Evolutionary conservation across 2,329 filamentous ascomycete genomes (phyloP).

Genomic region (Rutstroemia sp.): DNA sequence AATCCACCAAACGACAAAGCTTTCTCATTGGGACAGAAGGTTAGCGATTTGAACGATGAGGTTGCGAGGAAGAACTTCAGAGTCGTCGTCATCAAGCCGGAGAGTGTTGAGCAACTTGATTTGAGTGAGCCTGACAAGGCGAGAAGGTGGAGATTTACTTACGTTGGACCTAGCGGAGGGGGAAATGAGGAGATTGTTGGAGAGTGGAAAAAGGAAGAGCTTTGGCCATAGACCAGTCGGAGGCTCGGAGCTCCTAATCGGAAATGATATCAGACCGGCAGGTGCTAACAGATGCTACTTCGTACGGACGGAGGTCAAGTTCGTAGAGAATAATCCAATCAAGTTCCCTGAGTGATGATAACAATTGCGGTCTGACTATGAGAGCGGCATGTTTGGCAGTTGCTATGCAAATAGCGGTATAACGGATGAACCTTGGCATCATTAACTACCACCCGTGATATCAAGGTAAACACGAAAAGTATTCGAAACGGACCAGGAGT

Average conservation of each 20-base stretch:
- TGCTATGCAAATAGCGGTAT: background rate
- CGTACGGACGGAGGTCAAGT: no score
- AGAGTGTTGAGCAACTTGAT: constrained; percentile 58
- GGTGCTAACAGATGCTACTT: background rate
- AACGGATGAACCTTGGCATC: background rate
- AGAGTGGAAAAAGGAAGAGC: constrained; percentile 40
- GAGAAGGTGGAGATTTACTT: constrained; percentile 51
- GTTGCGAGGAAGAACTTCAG: constrained; percentile 60
- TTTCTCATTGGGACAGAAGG: constrained; percentile 50
- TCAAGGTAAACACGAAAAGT: no score
- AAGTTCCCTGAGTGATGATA: background rate
- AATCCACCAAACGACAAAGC: constrained; percentile 38
- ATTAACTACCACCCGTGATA: no score
- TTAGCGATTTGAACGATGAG: constrained; percentile 53
- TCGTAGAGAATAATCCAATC: background rate
- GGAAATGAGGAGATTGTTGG: constrained; percentile 35
- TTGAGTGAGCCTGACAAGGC: constrained; percentile 49
- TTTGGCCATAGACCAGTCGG: constrained; percentile 24
- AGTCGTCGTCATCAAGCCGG: constrained; percentile 78
- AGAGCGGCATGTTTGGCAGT: background rate
- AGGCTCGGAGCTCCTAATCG: background rate
- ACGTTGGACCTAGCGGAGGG: constrained; percentile 43
- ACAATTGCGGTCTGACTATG: background rate
- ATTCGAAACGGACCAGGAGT: no score
- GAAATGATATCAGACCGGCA: background rate